Conservation (phyloP, 371 early-diverging fungal species). For the Mortierella polycephala region DNA sequence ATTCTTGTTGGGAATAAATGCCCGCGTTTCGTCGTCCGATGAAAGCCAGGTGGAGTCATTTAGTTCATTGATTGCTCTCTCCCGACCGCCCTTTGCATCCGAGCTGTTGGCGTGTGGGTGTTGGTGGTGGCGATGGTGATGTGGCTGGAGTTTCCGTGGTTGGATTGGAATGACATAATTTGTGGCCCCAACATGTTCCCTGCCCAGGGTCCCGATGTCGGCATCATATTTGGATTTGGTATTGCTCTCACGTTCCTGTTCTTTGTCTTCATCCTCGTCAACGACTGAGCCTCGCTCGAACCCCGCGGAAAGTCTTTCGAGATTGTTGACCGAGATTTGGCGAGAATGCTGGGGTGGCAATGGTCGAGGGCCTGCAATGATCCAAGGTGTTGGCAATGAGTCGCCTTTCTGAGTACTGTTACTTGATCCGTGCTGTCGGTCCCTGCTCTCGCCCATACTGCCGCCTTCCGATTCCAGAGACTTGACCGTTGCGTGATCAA, state of each 20-base stretch:
- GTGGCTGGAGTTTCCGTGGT: conserved; percentile 6
- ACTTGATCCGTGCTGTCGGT: not conserved
- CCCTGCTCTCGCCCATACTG: conserved; percentile 1
- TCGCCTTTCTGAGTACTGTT: not conserved
- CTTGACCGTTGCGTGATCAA: not conserved
- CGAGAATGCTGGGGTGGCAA: too few relatives aligned
- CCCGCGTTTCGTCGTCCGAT: too few relatives aligned
- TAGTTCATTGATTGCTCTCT: not conserved
- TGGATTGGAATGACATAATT: conserved; percentile 34
- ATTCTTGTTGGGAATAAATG: too few relatives aligned
- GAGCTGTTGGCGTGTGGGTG: not conserved
- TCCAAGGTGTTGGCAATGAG: not conserved
- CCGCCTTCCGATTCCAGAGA: not conserved
- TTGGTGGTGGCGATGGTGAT: not conserved
- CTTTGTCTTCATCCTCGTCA: not conserved
- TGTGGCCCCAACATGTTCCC: conserved; percentile 20
- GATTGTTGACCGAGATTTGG: not conserved
- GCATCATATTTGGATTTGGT: too few relatives aligned
- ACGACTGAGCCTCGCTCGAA: not conserved
- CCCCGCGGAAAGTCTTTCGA: not conserved
- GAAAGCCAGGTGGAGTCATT: too few relatives aligned
- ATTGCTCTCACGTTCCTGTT: not conserved
- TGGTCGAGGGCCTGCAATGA: too few relatives aligned
- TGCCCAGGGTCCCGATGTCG: not conserved
- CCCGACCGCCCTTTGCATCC: not conserved